phyloP scores from a whole-genome alignment of 1,284 basidiomycete genomes.

The Cryptococcus amylolentus region DNA sequence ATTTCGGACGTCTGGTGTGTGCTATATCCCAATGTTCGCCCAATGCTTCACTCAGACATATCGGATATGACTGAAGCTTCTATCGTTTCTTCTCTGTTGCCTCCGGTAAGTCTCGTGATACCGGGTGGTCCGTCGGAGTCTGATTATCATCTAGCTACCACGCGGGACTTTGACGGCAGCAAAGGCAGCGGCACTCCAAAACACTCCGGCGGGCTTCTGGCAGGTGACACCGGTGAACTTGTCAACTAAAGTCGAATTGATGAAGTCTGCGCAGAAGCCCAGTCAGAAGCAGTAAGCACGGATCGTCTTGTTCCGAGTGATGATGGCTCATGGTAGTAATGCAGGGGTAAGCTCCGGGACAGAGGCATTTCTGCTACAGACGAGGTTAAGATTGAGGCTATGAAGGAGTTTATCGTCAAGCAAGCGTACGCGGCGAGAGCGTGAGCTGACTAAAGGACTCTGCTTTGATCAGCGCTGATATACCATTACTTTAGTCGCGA shows the following conservation, averaged over 20 bases:
- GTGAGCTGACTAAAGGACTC: conserved; percentile 40
- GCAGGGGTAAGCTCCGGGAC: conserved; percentile 20
- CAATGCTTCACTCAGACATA: conserved; percentile 83
- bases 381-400: conserved; percentile 54
- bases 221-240: conserved; percentile 37
- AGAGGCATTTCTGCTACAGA: conserved; percentile 53
- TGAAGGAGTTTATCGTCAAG: conserved; percentile 84
- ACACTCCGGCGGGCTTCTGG: conserved; percentile 65
- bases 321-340: not conserved
- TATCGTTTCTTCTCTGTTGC: conserved; percentile 68
- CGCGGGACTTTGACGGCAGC: conserved; percentile 80
- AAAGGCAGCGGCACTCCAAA: conserved; percentile 52
- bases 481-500: conserved; percentile 29
- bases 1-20: conserved; percentile 93
- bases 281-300: not conserved
- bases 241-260: conserved; percentile 18
- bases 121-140: not conserved
- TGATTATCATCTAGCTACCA: conserved; percentile 57
- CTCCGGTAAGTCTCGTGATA: conserved; percentile 60
- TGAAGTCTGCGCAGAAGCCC: conserved; percentile 15
- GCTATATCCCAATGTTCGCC: conserved; percentile 82
- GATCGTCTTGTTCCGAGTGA: not conserved
- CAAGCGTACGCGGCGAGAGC: conserved; percentile 66
- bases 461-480: not conserved
- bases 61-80: conserved; percentile 68